Evolutionary conservation across 2,329 filamentous ascomycete species (phyloP).

Genomic region (Plectosphaerella plurivora): DNA sequence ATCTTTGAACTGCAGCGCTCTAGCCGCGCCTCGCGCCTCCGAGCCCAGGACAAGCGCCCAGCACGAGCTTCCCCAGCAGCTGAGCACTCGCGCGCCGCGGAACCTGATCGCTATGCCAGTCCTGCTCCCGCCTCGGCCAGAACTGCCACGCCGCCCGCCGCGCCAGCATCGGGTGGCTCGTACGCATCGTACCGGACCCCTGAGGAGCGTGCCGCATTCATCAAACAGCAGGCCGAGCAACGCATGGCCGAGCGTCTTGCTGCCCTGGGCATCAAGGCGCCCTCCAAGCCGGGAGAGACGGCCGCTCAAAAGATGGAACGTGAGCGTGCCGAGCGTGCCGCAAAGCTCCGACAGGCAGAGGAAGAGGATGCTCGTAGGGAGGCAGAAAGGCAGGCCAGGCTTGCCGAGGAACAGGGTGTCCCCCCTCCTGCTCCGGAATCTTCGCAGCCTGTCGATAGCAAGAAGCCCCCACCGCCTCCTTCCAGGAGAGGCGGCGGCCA

Average conservation of each 20-base stretch:
- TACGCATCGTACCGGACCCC: conserved; percentile 85
- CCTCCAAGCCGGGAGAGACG: conserved; percentile 73
- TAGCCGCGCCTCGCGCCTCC: conserved; percentile 70
- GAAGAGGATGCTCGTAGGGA: conserved; percentile 91
- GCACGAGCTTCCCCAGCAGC: conserved; percentile 37
- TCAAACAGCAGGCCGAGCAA: conserved; percentile 94
- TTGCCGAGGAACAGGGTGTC: conserved; percentile 70
- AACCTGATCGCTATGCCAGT: conserved; percentile 20
- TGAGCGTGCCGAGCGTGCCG: conserved; percentile 81
- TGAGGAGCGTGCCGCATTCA: conserved; percentile 91
- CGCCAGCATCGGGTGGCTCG: conserved; percentile 51
- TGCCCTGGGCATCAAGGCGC: conserved; percentile 84
- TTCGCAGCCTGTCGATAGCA: conserved; percentile 39
- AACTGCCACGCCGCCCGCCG: conserved; percentile 44
- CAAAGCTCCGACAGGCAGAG: conserved; percentile 83
- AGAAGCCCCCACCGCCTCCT: conserved; percentile 74
- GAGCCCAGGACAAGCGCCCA: conserved; percentile 51
- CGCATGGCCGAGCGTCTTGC: conserved; percentile 95
- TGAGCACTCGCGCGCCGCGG: conserved; percentile 27
- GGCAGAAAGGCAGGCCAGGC: conserved; percentile 75
- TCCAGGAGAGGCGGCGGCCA: conserved; percentile 62
- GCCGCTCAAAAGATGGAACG: conserved; percentile 81
- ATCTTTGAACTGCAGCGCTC: conserved; percentile 93
- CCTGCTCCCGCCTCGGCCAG: conserved; percentile 46
- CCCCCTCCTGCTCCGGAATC: conserved; percentile 52